Conservation (phyloP, 305 asterid species). For the Fraxinus greggii region DNA sequence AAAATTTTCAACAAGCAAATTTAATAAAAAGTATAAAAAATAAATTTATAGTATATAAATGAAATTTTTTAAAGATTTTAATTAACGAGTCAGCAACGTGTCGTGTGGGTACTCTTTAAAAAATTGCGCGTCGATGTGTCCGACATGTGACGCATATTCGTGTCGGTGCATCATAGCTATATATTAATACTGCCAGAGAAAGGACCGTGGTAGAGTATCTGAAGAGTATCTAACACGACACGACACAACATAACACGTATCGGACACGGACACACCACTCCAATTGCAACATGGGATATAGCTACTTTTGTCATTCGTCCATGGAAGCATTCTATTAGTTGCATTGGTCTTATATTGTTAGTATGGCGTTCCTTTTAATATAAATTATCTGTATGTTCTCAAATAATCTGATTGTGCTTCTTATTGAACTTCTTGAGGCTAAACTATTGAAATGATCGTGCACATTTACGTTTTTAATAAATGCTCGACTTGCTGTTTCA, state of each 20-base stretch:
- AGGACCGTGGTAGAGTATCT: not conserved
- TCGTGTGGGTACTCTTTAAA: not conserved
- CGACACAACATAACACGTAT: not conserved
- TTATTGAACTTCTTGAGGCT: not conserved
- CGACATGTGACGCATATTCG: not conserved
- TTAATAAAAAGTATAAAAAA: too few species aligned
- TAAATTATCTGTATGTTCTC: not conserved
- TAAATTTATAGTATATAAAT: too few species aligned
- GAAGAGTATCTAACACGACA: not conserved
- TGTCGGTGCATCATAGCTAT: not conserved
- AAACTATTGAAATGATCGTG: not conserved
- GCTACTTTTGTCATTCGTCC: not conserved
- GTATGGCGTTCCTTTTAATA: not conserved
- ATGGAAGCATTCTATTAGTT: not conserved
- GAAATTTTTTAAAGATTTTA: too few species aligned
- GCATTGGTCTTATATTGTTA: not conserved
- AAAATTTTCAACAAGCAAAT: not conserved
- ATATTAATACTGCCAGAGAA: not conserved
- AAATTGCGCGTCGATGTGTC: not conserved
- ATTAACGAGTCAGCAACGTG: not conserved
- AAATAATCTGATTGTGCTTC: not conserved
- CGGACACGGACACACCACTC: not conserved
- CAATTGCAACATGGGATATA: not conserved
- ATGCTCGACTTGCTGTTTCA: not conserved
- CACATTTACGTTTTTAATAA: not conserved